Evolutionary conservation across 352 stramenopile genomes (phyloP), one percentile per base, ranked within the genome.

Genomic region (Phytophthora sp.): DNA sequence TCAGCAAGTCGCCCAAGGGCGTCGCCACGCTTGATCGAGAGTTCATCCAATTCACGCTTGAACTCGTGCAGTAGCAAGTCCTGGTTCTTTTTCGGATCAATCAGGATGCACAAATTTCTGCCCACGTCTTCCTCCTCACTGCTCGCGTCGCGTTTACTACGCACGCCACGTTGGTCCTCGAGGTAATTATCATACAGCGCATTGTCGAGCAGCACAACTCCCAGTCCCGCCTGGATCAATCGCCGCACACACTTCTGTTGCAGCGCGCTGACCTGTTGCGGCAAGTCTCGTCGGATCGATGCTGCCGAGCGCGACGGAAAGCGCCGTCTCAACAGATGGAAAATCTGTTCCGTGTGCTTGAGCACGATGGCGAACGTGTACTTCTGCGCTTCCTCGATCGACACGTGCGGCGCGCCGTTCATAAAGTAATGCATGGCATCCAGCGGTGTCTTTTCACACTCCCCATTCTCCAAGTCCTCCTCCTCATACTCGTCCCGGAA

Each of bases 291-390:
- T 10, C 80, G 76, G 59, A 94, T 88, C 1, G 82, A 92, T 9
- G 79, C 65, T 7, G 80, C 59, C 13, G 79, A 89, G 20, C 87
- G 86, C 15, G 84, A 90, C 41, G 83, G 84, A 58, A 94, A 94
- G 41, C 85, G 74, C 7, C 71, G 64, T 11, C 79, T 76, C 38
- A 96, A 41, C 2, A 94, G 62, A 6, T 79, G 59, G 35, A 87
- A 87, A 21, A 96, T 77, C 66, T 96, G 85, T 31, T 90, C 68
- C 28, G 85, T 93, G 66, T 94, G 84, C 52, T 88, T 84, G 2
- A 96, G 63, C n/a, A 96, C 77, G 38, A 96, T 80, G 3, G 87
- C 85, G 59, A 96, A 96, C 26, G 87, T 96, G 63, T 96, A 96
- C 70, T 94, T 94, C 48, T 96, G 87, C 44, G 84, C 77, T 66